Evolutionary conservation across 441 rosid genomes (phyloP).

Genomic region (Gossypium armourianum): DNA sequence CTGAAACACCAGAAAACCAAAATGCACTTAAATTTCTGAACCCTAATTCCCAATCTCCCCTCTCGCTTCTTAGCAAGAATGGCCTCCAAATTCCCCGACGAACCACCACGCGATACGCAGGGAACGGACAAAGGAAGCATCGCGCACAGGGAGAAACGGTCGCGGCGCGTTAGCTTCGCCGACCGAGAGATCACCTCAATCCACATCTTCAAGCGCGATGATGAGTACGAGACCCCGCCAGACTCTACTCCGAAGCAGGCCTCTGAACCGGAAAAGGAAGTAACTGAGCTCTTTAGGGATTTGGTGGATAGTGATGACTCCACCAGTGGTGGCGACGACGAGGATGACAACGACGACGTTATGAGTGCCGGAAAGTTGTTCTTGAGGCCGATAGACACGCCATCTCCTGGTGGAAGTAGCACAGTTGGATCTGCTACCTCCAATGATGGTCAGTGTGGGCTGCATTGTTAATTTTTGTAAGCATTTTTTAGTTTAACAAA

Average conservation of each 20-base stretch:
- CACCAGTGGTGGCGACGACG: conserved; percentile 19
- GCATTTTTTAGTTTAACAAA: neutral
- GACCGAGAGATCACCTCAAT: conserved; percentile 82
- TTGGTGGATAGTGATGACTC: conserved; percentile 47
- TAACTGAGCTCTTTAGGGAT: conserved; percentile 44
- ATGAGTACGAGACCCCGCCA: conserved; percentile 60
- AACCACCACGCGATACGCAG: conserved; percentile 33
- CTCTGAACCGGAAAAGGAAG: conserved; percentile 28
- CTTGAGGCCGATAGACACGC: conserved; percentile 41
- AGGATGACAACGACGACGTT: conserved; percentile 30
- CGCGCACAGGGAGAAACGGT: conserved; percentile 50
- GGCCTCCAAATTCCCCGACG: conserved; percentile 39
- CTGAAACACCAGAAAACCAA: neutral
- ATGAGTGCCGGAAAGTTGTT: conserved; percentile 33
- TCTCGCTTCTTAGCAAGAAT: conserved; percentile 14
- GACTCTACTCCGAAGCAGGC: conserved; percentile 24
- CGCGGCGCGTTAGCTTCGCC: conserved; percentile 88
- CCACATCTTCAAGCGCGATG: conserved; percentile 75
- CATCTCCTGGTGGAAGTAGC: conserved; percentile 45
- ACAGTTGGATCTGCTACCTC: conserved; percentile 54
- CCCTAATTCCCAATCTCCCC: conserved; percentile 24
- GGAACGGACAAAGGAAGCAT: conserved; percentile 60
- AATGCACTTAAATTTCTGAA: conserved; percentile 14
- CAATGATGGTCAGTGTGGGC: conserved; percentile 23
- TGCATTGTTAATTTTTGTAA: neutral